Evolutionary conservation across 2,329 filamentous ascomycete genomes (phyloP), one percentile per base, ranked within the genome.

Genomic region (Penicillium concentricum): DNA sequence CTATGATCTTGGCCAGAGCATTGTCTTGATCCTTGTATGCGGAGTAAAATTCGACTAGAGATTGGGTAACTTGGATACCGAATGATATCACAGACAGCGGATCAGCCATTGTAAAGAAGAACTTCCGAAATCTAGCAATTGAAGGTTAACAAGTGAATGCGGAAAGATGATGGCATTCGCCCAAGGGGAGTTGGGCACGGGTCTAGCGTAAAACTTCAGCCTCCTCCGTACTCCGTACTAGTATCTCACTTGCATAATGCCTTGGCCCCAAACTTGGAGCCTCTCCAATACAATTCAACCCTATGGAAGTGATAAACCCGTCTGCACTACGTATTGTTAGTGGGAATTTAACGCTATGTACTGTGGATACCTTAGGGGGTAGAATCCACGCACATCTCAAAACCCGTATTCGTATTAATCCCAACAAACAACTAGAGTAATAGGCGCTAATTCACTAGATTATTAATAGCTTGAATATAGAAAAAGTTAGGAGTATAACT

Each of bases 71-170:
- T 59, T 73, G 62, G 16, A 78, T 69, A 37, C 73, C 71, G 3
- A 78, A 66, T 6, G 74, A 77, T 30, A 77, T 59, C 37, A 78
- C 64, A 6, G 68, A 64, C 8, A 70, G 58, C 45, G 63, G 65
- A 38, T 69, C 66, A 45, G 55, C 56, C 66, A 71, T 70, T 5
- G 15, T 49, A 32, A 54, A 44, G 12, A 18, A 10, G 10, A 13
- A 2, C 0, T 4, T 28, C 10, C 16, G 1, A 1, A 26, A n/a
- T 39, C 5, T 7, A 16, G 4, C 18, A 12, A 5, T 20, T 20
- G 42, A 44, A 9, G 12, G n/a, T 30, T 30, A 30, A n/a, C 0
- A n/a, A 44, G 42, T 30, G 42, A 20, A 13, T 6, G 5, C n/a
- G 1, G 30, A 18, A 28, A 44, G 16, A 18, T 28, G 16, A 26